Base-by-base conservation (phyloP, 257 asterid species). In the Solanum commersonii region DNA sequence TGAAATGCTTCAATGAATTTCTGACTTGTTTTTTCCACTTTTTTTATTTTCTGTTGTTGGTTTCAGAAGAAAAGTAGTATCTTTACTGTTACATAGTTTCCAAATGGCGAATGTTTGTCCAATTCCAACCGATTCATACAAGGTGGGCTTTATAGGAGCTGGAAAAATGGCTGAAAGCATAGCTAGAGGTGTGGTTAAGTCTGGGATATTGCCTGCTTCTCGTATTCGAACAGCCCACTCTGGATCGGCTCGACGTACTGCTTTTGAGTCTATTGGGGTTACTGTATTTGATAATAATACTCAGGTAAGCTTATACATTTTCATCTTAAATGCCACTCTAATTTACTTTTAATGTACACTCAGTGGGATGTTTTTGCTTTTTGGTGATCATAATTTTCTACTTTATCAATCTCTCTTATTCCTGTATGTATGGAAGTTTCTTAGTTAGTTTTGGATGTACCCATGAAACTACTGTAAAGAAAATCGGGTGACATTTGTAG, bases 121-220 rank as follows among this genome's bases (percentile, higher is more conserved):
- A 4, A 91, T 95, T 87, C 94, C 95, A 27, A 56, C 87, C 11
- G 98, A 95, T 33, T 88, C 94, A n/a, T 96, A 89, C 95, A 95
- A 92, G 68, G 91, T 97, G 40, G 98, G 99, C 5, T 97, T 97
- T 65, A 91, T 97, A 42, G 99, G 99, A 84, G 99, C 98, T 73
- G 99, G 99, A 2, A 97, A 97, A 92, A 89, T 97, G 96, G 98
- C 99, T 8, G 99, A 96, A 90, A 97, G 98, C 94, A 96, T 97
- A 79, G 98, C 98, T 31, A 95, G 96, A 85, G 99, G 98, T 37
- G 95, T 95, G 8, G 95, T 95, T 87, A 92, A 92, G 5, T 97
- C 98, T 1, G 98, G 96, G 11, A 44, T 91, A n/a, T 88, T 97
- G 90, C 98, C 98, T 52, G 96, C 97, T 91, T 90, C 95, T 71